A percentile compares a stretch with the other conserved stretches of the same genome.
Conservation (phyloP, 768 basidiomycete genomes). For the Dendrothele bispora region DNA sequence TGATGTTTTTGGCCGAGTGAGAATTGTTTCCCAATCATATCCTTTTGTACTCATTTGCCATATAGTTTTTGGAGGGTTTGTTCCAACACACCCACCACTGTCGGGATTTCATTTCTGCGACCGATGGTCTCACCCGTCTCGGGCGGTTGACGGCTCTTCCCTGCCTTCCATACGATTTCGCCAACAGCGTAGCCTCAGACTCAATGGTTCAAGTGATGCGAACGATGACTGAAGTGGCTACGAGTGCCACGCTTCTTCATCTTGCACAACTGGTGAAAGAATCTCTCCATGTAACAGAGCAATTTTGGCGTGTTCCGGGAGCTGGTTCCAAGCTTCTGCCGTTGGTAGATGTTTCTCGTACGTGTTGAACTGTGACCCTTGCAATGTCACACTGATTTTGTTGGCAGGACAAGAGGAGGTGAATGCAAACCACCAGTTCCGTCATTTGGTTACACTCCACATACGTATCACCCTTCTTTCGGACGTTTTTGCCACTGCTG, state of each 20-base stretch:
- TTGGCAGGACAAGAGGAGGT: conserved; percentile 43
- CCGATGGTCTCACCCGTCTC: conserved; percentile 72
- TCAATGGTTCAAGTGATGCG: conserved; percentile 87
- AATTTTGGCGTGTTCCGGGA: conserved; percentile 62
- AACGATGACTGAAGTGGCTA: conserved; percentile 85
- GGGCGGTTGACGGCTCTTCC: conserved; percentile 80
- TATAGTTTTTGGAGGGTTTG: conserved; percentile 88
- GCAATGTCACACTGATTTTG: conserved; percentile 4
- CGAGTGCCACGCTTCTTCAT: conserved; percentile 69
- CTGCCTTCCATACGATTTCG: conserved; percentile 87
- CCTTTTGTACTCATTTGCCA: conserved; percentile 4
- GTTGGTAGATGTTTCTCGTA: conserved; percentile 55
- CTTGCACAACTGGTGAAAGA: conserved; percentile 68
- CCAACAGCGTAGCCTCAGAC: conserved; percentile 80
- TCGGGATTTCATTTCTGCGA: conserved; percentile 79
- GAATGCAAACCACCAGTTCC: conserved; percentile 63
- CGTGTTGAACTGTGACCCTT: conserved; percentile 15
- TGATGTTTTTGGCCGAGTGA: conserved; percentile 76
- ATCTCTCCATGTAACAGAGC: conserved; percentile 66
- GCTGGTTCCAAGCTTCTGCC: conserved; percentile 63
- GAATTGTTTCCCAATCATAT: conserved; percentile 17
- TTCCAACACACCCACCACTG: conserved; percentile 91
- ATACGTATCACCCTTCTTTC: conserved; percentile 81
- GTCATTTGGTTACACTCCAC: conserved; percentile 71
- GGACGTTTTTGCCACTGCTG: conserved; percentile 83